Percentiles rank a stretch among this genome's conserved stretches.
Conservation (phyloP, 306 rosid genomes). For the Medicago lupulina region DNA sequence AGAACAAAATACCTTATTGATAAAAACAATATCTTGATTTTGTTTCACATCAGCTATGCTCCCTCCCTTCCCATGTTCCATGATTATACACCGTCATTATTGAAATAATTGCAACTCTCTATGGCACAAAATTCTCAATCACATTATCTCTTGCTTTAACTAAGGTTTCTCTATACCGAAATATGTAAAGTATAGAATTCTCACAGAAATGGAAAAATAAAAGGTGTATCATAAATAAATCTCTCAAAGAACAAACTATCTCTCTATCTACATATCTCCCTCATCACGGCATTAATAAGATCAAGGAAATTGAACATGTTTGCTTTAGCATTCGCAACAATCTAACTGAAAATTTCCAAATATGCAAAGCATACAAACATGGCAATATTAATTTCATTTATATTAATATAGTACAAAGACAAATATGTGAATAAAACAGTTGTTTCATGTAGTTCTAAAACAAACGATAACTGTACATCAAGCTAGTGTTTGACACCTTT, state of each 20-base stretch:
- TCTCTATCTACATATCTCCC: not conserved
- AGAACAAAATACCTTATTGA: conserved; percentile 32
- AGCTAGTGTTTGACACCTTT: conserved; percentile 60
- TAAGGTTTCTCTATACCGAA: too few relatives aligned
- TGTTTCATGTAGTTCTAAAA: not conserved
- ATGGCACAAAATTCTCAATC: conserved; percentile 21
- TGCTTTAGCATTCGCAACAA: conserved; percentile 23
- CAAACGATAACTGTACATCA: conserved; percentile 29
- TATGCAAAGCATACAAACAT: conserved; percentile 10
- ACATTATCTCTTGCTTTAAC: conserved; percentile 7
- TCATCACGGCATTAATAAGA: conserved; percentile 1
- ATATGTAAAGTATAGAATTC: not conserved
- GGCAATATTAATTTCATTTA: conserved; percentile 3
- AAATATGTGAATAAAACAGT: not conserved
- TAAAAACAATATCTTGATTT: not conserved
- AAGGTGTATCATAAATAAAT: conserved; percentile 13
- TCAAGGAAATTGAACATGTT: conserved; percentile 22
- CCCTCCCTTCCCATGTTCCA: not conserved
- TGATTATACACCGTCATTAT: conserved; percentile 7
- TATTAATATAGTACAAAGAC: not conserved
- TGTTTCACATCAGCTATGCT: conserved; percentile 16
- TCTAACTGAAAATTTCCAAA: conserved; percentile 15
- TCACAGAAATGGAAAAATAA: not conserved
- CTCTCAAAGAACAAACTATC: not conserved
- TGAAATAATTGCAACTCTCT: conserved; percentile 2